These are phyloP conservation scores for Hippophae rhamnoides DNA, from an alignment of 306 rosid species.

Conservation along the genomic window DNA sequence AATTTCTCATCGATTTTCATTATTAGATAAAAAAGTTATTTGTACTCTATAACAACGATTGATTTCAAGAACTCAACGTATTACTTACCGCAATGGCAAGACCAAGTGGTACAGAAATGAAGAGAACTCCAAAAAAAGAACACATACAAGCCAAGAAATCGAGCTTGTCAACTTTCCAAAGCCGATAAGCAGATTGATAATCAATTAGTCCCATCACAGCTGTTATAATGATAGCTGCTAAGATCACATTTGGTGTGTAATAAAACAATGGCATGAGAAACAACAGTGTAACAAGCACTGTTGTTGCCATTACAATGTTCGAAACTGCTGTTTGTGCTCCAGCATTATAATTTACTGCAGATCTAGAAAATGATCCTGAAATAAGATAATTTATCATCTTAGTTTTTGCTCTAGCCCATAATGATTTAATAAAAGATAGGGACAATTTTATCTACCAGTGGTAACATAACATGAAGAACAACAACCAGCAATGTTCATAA, in stretches of 20 bases:
- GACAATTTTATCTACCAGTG: no score
- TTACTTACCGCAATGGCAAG: conserved; percentile 5
- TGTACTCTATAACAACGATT: neutral
- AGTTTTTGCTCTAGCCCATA: no score
- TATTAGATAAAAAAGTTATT: no score
- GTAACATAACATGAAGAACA: conserved; percentile 68
- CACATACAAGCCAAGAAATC: conserved; percentile 12
- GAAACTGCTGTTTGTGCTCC: conserved; percentile 7
- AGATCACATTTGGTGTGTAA: conserved; percentile 6
- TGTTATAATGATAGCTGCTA: conserved; percentile 6
- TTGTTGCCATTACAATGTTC: neutral
- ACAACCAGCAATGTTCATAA: conserved; percentile 94
- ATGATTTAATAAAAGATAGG: neutral
- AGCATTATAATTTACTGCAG: conserved; percentile 4
- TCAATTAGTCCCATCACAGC: conserved; percentile 6
- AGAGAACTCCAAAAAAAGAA: conserved; percentile 2
- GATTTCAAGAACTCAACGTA: neutral
- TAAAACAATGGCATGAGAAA: conserved; percentile 6
- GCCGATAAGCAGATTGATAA: neutral
- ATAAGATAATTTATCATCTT: neutral
- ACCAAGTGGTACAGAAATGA: conserved; percentile 3
- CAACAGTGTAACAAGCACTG: conserved; percentile 2
- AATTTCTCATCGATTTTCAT: no score
- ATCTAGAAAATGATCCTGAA: neutral
- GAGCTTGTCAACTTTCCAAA: conserved; percentile 13